Evolutionary conservation across 495 filamentous ascomycete genomes (phyloP).

Genomic region (Xylaria bambusicola): DNA sequence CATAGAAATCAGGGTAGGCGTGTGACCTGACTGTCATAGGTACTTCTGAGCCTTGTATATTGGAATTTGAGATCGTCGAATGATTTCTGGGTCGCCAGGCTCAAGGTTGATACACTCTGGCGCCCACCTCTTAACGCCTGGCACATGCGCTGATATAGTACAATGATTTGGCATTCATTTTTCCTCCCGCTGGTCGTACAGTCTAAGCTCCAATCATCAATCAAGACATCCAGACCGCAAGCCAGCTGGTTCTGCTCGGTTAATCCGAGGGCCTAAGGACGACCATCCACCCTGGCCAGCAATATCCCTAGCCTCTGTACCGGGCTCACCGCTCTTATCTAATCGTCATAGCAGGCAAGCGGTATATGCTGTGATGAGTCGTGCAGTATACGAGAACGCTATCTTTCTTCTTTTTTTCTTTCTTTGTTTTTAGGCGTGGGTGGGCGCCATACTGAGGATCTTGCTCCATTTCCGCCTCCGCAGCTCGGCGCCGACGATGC

Average conservation of each 20-base stretch:
- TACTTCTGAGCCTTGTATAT: slow-evolving; percentile 14
- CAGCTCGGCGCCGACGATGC: slow-evolving; percentile 84
- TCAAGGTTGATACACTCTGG: neutral
- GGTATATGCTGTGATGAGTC: too few species aligned
- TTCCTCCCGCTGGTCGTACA: slow-evolving; percentile 3
- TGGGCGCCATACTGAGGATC: slow-evolving; percentile 92
- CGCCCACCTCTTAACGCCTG: slow-evolving; percentile 14
- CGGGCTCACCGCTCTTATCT: too few species aligned
- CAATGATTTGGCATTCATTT: slow-evolving; percentile 17
- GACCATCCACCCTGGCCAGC: too few species aligned
- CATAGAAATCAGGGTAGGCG: neutral
- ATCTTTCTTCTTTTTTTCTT: too few species aligned
- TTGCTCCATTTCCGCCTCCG: slow-evolving; percentile 92
- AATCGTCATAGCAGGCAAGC: too few species aligned
- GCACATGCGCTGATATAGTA: slow-evolving; percentile 26
- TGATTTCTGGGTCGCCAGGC: slow-evolving; percentile 1
- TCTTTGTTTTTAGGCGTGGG: slow-evolving; percentile 77
- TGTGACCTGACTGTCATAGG: neutral
- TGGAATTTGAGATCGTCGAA: slow-evolving; percentile 5
- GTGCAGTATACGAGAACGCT: too few species aligned
- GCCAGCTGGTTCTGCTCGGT: neutral
- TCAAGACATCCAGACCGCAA: neutral
- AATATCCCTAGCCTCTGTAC: too few species aligned
- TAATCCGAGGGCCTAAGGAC: too few species aligned
- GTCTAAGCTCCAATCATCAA: neutral